Percentiles rank a stretch among this genome's conserved stretches.
phyloP scores from a whole-genome alignment of 2,329 filamentous ascomycete genomes.

The Stemphylium beticola region DNA sequence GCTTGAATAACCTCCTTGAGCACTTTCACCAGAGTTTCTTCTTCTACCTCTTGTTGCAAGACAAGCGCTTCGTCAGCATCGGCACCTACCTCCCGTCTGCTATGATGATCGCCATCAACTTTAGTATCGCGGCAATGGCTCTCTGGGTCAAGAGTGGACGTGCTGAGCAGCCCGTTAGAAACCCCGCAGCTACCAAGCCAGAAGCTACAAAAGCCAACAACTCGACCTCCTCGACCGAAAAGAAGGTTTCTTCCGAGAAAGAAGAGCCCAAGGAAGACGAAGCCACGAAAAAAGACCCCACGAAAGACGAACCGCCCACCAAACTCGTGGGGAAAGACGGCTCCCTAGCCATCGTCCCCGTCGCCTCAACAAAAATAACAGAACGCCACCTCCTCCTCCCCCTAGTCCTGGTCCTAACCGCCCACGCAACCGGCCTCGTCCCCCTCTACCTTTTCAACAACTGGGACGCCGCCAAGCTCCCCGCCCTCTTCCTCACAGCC shows the following conservation, averaged over 20 bases:
- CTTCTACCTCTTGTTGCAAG: constrained; percentile 94
- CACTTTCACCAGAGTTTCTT: constrained; percentile 99
- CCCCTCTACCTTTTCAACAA: constrained; percentile 90
- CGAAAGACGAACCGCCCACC: constrained; percentile 6
- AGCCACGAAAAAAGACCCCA: constrained; percentile 44
- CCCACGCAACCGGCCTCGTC: constrained; percentile 78
- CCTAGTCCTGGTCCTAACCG: constrained; percentile 71
- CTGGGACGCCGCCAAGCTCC: constrained; percentile 59
- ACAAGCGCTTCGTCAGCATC: constrained; percentile 94
- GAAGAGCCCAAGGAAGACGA: constrained; percentile 5
- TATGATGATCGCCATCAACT: constrained; percentile 95
- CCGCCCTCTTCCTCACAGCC: constrained; percentile 35
- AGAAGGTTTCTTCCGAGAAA: not conserved
- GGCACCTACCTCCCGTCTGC: constrained; percentile 96
- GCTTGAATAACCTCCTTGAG: constrained; percentile 94
- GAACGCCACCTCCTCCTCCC: constrained; percentile 76
- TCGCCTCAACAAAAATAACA: constrained; percentile 46
- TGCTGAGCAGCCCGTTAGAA: constrained; percentile 22
- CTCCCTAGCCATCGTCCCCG: constrained; percentile 48
- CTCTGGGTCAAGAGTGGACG: constrained; percentile 89
- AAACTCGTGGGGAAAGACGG: constrained; percentile 46
- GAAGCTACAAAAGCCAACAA: constrained; percentile 49
- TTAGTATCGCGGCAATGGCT: constrained; percentile 92
- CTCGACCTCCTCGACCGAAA: constrained; percentile 59
- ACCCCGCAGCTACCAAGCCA: constrained; percentile 34